phyloP scores from a whole-genome alignment of 345 rosid genomes.

The Gynandropsis gynandra region DNA sequence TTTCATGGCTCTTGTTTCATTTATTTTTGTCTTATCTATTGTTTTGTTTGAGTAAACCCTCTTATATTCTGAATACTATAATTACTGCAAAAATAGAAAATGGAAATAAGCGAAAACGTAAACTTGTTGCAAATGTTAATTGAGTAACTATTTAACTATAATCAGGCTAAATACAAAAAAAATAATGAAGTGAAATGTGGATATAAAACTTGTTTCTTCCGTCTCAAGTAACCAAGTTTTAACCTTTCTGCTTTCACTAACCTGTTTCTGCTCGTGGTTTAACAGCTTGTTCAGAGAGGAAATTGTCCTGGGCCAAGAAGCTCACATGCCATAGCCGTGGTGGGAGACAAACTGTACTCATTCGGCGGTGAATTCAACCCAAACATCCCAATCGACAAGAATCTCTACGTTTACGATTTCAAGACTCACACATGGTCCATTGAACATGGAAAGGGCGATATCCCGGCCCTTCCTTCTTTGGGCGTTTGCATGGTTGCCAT shows the following conservation, averaged over 20 bases:
- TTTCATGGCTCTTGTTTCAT: no score
- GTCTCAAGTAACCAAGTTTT: no score
- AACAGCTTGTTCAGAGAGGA: conserved; percentile 25
- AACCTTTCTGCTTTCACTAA: no score
- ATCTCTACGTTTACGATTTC: conserved; percentile 22
- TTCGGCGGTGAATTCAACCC: no score
- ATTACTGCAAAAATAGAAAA: no score
- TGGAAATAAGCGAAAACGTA: no score
- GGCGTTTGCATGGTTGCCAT: conserved; percentile 22
- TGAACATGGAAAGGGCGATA: conserved; percentile 20
- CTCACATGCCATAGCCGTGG: conserved; percentile 24
- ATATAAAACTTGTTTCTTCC: no score
- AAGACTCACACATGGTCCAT: conserved; percentile 23
- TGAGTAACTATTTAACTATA: background rate
- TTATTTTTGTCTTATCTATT: no score
- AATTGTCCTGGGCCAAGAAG: conserved; percentile 20
- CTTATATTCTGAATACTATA: no score
- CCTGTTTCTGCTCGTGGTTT: no score
- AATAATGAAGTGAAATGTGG: background rate
- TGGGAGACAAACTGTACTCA: conserved; percentile 29
- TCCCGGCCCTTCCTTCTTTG: conserved; percentile 21
- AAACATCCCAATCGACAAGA: conserved; percentile 24
- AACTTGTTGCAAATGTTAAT: no score
- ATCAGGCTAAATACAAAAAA: background rate
- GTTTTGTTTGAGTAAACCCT: no score